phyloP scores from a whole-genome alignment of 331 rosid species.

The Malus hybrid region DNA sequence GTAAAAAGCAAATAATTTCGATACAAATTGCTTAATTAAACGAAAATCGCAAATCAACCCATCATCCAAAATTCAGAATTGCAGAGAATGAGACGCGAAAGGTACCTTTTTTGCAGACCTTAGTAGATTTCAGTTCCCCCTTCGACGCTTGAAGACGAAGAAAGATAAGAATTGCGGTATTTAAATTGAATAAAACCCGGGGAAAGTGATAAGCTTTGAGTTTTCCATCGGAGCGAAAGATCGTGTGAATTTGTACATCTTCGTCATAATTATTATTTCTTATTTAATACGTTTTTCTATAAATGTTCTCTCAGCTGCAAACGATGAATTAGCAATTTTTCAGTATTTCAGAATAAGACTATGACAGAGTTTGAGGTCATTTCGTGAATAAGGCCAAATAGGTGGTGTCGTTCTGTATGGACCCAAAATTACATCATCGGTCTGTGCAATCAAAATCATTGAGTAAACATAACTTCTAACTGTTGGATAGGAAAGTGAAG shows the following conservation, averaged over 20 bases:
- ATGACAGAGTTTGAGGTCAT: too few relatives aligned
- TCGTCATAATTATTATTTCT: not conserved
- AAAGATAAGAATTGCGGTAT: not conserved
- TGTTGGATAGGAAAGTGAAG: too few relatives aligned
- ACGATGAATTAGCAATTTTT: not conserved
- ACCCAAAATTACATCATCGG: too few relatives aligned
- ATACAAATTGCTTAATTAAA: not conserved
- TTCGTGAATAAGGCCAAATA: too few relatives aligned
- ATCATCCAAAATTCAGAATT: not conserved
- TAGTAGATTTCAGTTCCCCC: not conserved
- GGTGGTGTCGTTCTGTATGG: too few relatives aligned
- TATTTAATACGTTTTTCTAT: too few relatives aligned
- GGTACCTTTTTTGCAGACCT: not conserved
- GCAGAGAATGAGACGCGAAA: not conserved
- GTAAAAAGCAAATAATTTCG: not conserved
- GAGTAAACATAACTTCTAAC: too few relatives aligned
- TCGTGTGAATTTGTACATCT: not conserved
- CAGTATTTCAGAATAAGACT: not conserved
- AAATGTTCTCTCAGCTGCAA: not conserved
- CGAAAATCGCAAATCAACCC: not conserved
- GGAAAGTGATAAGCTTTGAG: not conserved
- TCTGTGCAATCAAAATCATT: too few relatives aligned
- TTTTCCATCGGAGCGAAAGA: not conserved
- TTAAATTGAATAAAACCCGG: not conserved
- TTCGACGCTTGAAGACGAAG: not conserved